Evolutionary conservation across 805 yeast species (phyloP).

Genomic region (Pichia gijzeniarum): DNA sequence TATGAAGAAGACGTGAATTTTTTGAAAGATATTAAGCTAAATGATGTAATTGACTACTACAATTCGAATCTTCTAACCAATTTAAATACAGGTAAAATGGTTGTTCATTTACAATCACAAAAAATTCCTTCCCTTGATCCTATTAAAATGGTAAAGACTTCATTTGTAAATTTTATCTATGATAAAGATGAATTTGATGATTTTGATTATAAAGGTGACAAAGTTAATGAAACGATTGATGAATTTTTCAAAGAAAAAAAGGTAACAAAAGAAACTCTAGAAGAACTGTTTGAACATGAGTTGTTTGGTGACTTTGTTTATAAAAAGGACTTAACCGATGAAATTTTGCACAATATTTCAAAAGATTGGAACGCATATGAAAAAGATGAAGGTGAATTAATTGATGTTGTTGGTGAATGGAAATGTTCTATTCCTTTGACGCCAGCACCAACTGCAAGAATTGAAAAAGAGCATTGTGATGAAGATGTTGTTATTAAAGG

Average conservation of each 20-base stretch:
- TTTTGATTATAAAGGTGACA: conserved; percentile 22
- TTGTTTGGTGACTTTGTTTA: conserved; percentile 19
- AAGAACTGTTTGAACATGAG: conserved; percentile 13
- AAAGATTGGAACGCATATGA: conserved; percentile 11
- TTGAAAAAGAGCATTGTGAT: conserved; percentile 22
- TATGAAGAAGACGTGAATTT: conserved; percentile 50
- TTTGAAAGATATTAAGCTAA: conserved; percentile 45
- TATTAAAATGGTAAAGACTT: conserved; percentile 21
- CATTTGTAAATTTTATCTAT: conserved; percentile 27
- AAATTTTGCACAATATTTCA: conserved; percentile 14
- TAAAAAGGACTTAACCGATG: conserved; percentile 15
- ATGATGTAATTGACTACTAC: conserved; percentile 49
- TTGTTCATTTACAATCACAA: conserved; percentile 62
- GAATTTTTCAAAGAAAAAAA: conserved; percentile 8
- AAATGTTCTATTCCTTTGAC: conserved; percentile 49
- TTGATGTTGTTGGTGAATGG: conserved; percentile 46
- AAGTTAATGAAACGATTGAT: conserved; percentile 14
- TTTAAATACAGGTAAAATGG: conserved; percentile 34
- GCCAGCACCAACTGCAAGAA: conserved; percentile 53
- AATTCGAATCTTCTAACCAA: conserved; percentile 33
- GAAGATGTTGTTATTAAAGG: conserved; percentile 9
- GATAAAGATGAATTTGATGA: conserved; percentile 23
- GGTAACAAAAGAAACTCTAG: conserved; percentile 7
- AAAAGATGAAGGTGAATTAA: conserved; percentile 34
- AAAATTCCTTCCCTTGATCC: conserved; percentile 20